Conservation (phyloP, 2,329 filamentous ascomycete species). For the Sarocladium strictum region DNA sequence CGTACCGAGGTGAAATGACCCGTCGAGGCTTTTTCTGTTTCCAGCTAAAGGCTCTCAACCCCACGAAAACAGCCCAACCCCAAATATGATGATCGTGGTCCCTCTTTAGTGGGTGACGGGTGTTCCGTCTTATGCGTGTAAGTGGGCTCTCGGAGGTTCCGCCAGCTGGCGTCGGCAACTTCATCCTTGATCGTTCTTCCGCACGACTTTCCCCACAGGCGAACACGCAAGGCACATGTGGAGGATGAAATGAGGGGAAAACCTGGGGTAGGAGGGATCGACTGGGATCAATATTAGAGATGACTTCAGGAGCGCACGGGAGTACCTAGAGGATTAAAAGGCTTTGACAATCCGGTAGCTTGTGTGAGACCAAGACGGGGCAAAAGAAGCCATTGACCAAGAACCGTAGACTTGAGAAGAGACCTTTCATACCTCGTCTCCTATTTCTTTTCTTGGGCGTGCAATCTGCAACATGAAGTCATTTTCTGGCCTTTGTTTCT, state of each 20-base stretch:
- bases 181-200: not conserved
- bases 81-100: not conserved
- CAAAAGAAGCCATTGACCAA: not conserved
- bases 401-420: not conserved
- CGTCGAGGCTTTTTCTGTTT: not conserved
- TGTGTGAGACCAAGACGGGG: too few relatives aligned
- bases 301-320: not conserved
- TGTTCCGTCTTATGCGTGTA: constrained; percentile 3
- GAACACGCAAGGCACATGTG: not conserved
- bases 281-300: not conserved
- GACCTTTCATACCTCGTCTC: not conserved
- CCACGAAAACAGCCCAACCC: not conserved
- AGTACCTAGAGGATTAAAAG: constrained; percentile 1
- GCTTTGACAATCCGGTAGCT: not conserved
- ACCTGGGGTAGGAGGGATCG: not conserved
- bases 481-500: not conserved
- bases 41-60: not conserved
- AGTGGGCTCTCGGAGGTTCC: constrained; percentile 5
- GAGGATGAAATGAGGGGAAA: constrained; percentile 7
- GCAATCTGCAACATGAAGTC: not conserved
- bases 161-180: not conserved
- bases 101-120: not conserved
- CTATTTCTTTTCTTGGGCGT: not conserved
- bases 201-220: not conserved
- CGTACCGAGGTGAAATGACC: not conserved